Conservation (phyloP, 352 stramenopile species). For the Pythium rishiriense region DNA sequence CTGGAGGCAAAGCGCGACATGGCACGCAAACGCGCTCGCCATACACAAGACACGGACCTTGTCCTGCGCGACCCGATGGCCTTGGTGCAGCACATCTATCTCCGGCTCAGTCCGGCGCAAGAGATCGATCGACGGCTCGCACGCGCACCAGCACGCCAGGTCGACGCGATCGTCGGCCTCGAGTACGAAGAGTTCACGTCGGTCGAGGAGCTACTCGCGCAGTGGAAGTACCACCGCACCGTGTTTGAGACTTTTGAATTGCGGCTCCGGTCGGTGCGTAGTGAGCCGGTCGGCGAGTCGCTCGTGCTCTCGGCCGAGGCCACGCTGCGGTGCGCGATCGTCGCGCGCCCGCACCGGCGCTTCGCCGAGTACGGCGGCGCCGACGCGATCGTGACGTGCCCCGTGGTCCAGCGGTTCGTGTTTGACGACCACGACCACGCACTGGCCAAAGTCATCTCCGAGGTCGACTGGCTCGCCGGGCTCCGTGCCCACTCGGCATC, state of each 20-base stretch:
- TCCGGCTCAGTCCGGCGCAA: not conserved
- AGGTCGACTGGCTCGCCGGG: constrained; percentile 46
- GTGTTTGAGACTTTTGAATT: constrained; percentile 48
- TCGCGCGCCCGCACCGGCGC: constrained; percentile 24
- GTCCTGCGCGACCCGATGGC: not conserved
- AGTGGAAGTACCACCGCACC: constrained; percentile 49
- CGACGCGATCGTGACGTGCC: constrained; percentile 29
- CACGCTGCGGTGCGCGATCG: not conserved
- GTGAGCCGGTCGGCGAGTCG: constrained; percentile 28
- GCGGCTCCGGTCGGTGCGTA: constrained; percentile 33
- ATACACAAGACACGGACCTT: not conserved
- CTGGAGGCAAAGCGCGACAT: constrained; percentile 14
- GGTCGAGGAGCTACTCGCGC: constrained; percentile 36
- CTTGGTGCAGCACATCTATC: not conserved
- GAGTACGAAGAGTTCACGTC: constrained; percentile 44
- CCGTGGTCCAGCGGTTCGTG: constrained; percentile 48
- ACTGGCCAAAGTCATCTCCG: constrained; percentile 44
- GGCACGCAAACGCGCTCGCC: not conserved
- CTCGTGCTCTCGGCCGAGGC: constrained; percentile 29
- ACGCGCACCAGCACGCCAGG: constrained; percentile 2
- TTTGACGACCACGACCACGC: constrained; percentile 31
- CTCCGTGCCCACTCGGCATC: constrained; percentile 9
- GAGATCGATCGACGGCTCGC: not conserved
- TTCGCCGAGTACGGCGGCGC: constrained; percentile 21
- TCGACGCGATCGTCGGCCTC: constrained; percentile 21